These are phyloP conservation scores for Colletotrichum chrysophilum DNA, from an alignment of 2,329 filamentous ascomycete genomes.

Conservation along the genomic window DNA sequence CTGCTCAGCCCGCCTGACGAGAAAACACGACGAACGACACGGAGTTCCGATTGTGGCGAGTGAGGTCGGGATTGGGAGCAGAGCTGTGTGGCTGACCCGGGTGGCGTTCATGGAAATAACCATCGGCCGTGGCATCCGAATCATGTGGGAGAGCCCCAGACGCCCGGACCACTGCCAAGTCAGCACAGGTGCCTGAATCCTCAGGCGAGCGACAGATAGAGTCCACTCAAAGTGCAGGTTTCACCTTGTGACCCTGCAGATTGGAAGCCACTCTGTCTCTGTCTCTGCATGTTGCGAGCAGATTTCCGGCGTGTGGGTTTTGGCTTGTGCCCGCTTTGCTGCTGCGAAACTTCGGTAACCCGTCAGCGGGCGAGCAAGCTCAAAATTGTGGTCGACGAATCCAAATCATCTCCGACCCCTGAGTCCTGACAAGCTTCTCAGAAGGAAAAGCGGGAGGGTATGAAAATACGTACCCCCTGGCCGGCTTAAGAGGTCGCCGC, in stretches of 20 bases:
- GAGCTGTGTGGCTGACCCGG: neutral
- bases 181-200: neutral
- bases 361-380: neutral
- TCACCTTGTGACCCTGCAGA: neutral
- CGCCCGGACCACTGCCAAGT: neutral
- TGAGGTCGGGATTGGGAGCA: neutral
- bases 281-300: neutral
- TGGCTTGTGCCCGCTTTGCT: neutral
- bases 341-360: neutral
- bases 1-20: neutral
- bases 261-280: neutral
- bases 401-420: neutral
- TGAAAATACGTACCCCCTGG: neutral
- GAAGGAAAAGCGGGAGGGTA: neutral
- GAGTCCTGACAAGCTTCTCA: neutral
- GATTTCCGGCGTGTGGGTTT: neutral
- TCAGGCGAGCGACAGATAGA: neutral
- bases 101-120: neutral
- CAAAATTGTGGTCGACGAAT: neutral
- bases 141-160: neutral
- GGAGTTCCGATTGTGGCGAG: neutral
- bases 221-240: neutral
- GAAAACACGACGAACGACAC: neutral
- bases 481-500: neutral
- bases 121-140: neutral